These are phyloP conservation scores for Paecilomyces sp. DNA, from an alignment of 2,329 filamentous ascomycete genomes.

Conservation along the genomic window DNA sequence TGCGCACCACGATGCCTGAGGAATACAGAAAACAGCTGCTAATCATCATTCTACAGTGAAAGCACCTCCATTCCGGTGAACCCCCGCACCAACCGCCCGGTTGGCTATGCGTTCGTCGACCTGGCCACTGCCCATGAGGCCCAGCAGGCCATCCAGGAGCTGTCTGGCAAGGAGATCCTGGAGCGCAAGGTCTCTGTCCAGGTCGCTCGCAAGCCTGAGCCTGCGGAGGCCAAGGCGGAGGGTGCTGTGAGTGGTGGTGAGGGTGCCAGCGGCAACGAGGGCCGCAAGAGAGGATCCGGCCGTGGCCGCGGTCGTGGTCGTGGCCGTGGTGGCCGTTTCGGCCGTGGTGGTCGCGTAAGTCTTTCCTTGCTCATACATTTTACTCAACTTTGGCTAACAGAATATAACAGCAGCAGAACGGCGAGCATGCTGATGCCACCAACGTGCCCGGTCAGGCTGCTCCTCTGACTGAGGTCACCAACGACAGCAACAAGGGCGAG, in stretches of 20 bases:
- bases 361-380: conserved; percentile 33
- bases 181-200: conserved; percentile 99
- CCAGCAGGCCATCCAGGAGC: conserved; percentile 87
- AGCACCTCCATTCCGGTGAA: conserved; percentile 99
- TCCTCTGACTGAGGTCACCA: conserved; percentile 56
- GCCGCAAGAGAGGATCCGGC: conserved; percentile 50
- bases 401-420: conserved; percentile 12
- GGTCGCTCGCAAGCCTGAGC: conserved; percentile 94
- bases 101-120: conserved; percentile 98
- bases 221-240: conserved; percentile 68
- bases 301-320: conserved; percentile 56
- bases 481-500: conserved; percentile 34
- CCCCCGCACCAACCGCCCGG: conserved; percentile 94
- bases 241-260: conserved; percentile 65
- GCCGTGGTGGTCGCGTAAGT: conserved; percentile 60
- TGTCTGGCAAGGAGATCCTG: conserved; percentile 95
- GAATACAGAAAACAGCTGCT: neutral
- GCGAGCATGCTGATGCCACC: conserved; percentile 35
- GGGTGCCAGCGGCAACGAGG: conserved; percentile 60
- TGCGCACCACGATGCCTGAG: neutral
- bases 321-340: conserved; percentile 58
- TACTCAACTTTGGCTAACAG: neutral
- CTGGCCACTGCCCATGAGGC: conserved; percentile 91
- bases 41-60: conserved; percentile 55
- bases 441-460: conserved; percentile 40